phyloP scores from a whole-genome alignment of 179 eudicot species.

The Beta macrorhiza region DNA sequence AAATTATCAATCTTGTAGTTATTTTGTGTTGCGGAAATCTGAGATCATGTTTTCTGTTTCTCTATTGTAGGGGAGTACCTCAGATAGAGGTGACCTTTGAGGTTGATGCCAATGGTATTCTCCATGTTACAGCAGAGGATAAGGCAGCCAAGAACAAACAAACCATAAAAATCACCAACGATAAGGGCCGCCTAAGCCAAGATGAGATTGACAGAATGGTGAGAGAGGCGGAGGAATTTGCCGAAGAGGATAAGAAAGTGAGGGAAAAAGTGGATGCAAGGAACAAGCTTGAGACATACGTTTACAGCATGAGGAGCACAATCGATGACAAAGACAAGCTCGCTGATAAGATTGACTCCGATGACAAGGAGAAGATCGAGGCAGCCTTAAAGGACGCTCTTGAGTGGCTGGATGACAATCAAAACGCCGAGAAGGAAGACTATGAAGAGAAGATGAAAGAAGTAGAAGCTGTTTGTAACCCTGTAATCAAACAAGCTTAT shows the following conservation, averaged over 20 bases:
- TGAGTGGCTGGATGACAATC: constrained; percentile 37
- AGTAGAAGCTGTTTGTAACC: constrained; percentile 38
- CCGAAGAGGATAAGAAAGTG: constrained; percentile 33
- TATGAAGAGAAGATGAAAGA: constrained; percentile 44
- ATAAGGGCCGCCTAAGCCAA: constrained; percentile 40
- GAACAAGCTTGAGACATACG: constrained; percentile 36
- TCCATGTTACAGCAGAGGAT: constrained; percentile 41
- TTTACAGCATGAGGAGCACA: constrained; percentile 40
- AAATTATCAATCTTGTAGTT: neutral
- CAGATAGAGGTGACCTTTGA: constrained; percentile 45
- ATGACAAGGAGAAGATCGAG: constrained; percentile 31
- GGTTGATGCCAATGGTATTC: constrained; percentile 41
- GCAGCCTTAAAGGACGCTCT: constrained; percentile 34
- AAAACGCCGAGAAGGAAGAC: constrained; percentile 32
- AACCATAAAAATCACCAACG: constrained; percentile 34
- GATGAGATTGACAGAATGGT: constrained; percentile 39
- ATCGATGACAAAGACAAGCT: constrained; percentile 36
- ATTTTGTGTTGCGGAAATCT: neutral
- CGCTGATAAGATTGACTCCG: constrained; percentile 36
- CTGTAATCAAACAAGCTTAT: constrained; percentile 38
- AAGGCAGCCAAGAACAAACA: constrained; percentile 42
- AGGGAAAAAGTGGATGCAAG: constrained; percentile 34
- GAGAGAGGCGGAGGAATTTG: constrained; percentile 35
- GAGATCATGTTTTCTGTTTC: neutral
- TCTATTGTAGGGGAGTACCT: constrained; percentile 34